Evolutionary conservation across 2,329 filamentous ascomycete species (phyloP), one percentile per base, ranked within the genome.

Genomic region (Diaporthe velutina): DNA sequence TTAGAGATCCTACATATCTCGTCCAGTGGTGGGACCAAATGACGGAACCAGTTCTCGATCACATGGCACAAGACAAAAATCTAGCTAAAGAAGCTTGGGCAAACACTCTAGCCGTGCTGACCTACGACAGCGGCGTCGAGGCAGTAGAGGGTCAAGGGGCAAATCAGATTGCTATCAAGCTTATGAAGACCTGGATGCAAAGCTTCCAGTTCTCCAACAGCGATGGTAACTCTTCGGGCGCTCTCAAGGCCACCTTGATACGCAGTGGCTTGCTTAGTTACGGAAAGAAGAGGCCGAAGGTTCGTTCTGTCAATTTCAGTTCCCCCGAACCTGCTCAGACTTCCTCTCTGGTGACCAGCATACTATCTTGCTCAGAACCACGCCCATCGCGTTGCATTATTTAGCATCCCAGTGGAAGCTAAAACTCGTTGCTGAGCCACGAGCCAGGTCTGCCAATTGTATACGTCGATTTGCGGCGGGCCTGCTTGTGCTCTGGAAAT

Each of bases 1-100:
- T 97, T 71, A 88, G 88, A 73, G 90, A 90, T 15, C 88, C 92
- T 2, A 87, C 89, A 45, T 89, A 92, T 73, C 83, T 94, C 72
- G 83, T 92, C 73, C 88, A 92, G 75, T 97, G 94, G 94, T 95
- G 94, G 89, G 90, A 93, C 60, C 84, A 89, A 76, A 85, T 93
- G 19, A 83, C 92, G 28, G 86, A 87, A 60, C 90, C 91, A 0
- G 87, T 90, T 2, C 78, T 87, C 40, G 81, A 91, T 75, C 85
- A 89, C 66, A 83, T 92, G 13, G 89, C 88, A 19, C 87, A 90
- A 71, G 92, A 93, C 79, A 92, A 91, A 79, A 88, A 86, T 8
- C 86, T 93, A 72, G 88, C 93, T 54, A 86, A 89, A 45, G 93
- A 95, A 81, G 90, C 90, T 1, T 87, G 91, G 70, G 88, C 90